Percentiles rank a stretch among this genome's conserved stretches.
These are phyloP conservation scores for Tinospora cordifolia DNA, from an alignment of 164 flowering plant genomes.

Conservation along the genomic window DNA sequence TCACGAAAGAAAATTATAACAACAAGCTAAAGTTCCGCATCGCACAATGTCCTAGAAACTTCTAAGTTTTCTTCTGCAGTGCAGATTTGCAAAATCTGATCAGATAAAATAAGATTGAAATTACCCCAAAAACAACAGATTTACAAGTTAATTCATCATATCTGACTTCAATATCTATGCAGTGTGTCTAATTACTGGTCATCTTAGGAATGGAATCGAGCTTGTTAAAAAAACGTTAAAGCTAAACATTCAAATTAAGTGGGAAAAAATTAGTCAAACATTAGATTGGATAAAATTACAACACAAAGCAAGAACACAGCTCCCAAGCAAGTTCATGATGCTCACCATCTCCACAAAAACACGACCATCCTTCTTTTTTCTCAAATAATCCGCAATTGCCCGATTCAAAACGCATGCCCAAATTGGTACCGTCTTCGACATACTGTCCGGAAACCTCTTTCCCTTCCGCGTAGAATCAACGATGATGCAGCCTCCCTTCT, in stretches of 20 bases:
- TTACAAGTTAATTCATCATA: no score
- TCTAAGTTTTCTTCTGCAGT: no score
- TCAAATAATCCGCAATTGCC: conserved; percentile 36
- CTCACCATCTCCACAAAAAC: conserved; percentile 8
- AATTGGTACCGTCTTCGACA: conserved; percentile 93
- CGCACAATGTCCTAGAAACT: no score
- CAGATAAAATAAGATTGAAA: no score
- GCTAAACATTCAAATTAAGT: no score
- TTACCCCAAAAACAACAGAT: no score
- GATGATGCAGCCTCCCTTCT: conserved; percentile 84
- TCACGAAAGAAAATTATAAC: not conserved
- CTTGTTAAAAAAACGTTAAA: no score
- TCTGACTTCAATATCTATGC: no score
- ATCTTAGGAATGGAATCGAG: no score
- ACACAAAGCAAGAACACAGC: not conserved
- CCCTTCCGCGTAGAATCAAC: conserved; percentile 94
- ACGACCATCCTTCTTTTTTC: conserved; percentile 11
- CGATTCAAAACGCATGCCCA: conserved; percentile 90
- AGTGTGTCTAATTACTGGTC: no score
- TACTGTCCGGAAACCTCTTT: conserved; percentile 94
- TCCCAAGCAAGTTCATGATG: not conserved
- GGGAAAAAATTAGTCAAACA: no score
- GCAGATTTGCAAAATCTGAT: no score
- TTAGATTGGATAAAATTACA: not conserved
- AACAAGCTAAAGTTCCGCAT: not conserved